Base-by-base conservation (phyloP, 1,139 yeast species). In the Suhomyces anneliseae region DNA sequence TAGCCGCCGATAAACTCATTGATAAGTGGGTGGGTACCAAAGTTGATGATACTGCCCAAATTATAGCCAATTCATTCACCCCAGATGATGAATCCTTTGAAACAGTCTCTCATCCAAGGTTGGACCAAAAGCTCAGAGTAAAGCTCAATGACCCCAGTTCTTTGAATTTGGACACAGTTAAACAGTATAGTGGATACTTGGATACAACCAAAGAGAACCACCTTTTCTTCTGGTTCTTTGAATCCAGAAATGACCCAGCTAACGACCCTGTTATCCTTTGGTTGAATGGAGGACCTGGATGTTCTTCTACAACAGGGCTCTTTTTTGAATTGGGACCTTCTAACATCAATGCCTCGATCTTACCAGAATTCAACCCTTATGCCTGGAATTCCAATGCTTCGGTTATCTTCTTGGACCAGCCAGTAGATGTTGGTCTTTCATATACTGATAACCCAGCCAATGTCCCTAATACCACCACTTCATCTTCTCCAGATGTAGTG, bases 401-500 rank as follows among this genome's bases (percentile, higher is more conserved):
- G 7, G 75, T 74, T 39, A 72, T 74, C 45, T 74, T 69, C 59
- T 69, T 74, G 57, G 79, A 74, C 55, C 78, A 73, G 54, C 79
- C 79, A n/a, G 72, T 74, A 34, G 70, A 70, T 50, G 78, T 72
- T 34, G 64, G 63, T 11, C 53, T 52, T 62, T 85, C 93, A 2
- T 83, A 83, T 61, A 78, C 87, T 34, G 76, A 43, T 4, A 34
- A 44, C 35, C 32, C 75, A 12, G 39, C 42, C 8, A 43, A 45
- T 12, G 68, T 70, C 26, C 82, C 86, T 33, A 69, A 77, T 31
- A 74, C 78, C 54, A 84, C 92, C 38, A 81, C 78, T 14, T 78
- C 87, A 44, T 92, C 92, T 34, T 90, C 87, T 24, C 75, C 78
- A 57, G 95, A 87, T 56, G 90, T 86, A n/a, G 85, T 75, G 14